Evolutionary conservation across 2,329 filamentous ascomycete genomes (phyloP).

Genomic region (Talaromyces amestolkiae): DNA sequence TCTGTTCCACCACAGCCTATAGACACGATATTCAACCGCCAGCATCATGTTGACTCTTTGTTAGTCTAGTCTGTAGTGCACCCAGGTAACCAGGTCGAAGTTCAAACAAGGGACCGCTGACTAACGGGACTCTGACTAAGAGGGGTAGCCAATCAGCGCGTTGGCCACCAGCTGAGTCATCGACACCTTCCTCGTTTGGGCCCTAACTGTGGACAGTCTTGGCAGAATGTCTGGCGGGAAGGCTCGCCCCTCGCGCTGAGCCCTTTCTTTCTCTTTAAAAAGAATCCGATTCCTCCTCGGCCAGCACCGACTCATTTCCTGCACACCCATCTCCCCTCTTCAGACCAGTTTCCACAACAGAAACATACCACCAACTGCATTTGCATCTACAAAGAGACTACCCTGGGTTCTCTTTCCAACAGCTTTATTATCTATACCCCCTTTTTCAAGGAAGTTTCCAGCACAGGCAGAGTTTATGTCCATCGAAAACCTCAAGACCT

Average conservation of each 20-base stretch:
- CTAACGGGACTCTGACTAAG: neutral
- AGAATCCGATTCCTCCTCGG: neutral
- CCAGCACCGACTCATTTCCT: constrained; percentile 10
- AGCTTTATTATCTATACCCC: constrained; percentile 29
- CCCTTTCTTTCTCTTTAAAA: constrained; percentile 9
- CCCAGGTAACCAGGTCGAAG: neutral
- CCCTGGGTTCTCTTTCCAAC: constrained; percentile 30
- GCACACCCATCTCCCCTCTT: constrained; percentile 23
- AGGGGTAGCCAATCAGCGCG: constrained; percentile 14
- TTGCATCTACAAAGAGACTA: constrained; percentile 3
- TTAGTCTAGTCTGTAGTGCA: neutral
- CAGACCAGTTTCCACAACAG: constrained; percentile 23
- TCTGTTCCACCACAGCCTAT: neutral
- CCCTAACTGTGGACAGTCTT: neutral
- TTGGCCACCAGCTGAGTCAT: constrained; percentile 23
- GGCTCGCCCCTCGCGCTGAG: constrained; percentile 14
- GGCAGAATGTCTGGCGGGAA: constrained; percentile 18
- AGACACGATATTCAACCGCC: neutral
- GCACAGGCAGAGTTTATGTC: constrained; percentile 88
- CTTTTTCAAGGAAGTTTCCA: constrained; percentile 49
- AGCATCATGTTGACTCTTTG: neutral
- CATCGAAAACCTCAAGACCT: constrained; percentile 98
- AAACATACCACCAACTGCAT: constrained; percentile 23
- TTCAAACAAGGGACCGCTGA: neutral
- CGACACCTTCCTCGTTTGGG: constrained; percentile 27